Evolutionary conservation across 345 rosid genomes (phyloP), one percentile per base, ranked within the genome.

Genomic region (Arabidopsis thaliana): DNA sequence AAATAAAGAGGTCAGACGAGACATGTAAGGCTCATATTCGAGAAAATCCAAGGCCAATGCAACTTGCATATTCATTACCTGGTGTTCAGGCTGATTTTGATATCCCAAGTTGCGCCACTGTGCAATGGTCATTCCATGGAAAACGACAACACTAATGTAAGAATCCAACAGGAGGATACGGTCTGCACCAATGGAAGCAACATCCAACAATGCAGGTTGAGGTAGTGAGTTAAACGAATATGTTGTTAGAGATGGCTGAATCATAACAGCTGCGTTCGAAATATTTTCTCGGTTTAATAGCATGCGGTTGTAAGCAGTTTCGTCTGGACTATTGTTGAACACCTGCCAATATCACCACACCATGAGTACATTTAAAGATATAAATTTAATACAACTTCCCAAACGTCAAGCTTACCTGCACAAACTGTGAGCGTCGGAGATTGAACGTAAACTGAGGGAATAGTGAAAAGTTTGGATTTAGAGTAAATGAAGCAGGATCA

Each of bases 41-140:
- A 24, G 38, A 59, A 48, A 28, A 24, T 24, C 0, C 3, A 36
- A n/a, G 25, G 44, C 9, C 65, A 42, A 7, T 56, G 48, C 48
- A 38, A 57, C 34, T 71, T 48, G 58, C 41, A 67, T 10, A 22
- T 48, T 9, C 62, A 71, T 79, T 76, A 95, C 99, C 91, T 85
- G 86, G 68, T 96, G 93, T 50, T 96, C 99, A 4, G 93, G 93
- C 76, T 96, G 96, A 84, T 88, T 82, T 78, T 96, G 99, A 77
- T 90, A 96, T 28, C 94, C 98, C 90, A 89, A 64, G 83, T 89
- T 96, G 40, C 98, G 99, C 98, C 99, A 96, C 58, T 96, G 99
- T 45, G 98, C 98, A 84, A 96, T 87, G 58, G 97, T 93, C 99
- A 96, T 90, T 71, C 99, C 98, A 85, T 96, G 97, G 82, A 96